phyloP scores from a whole-genome alignment of 2,329 filamentous ascomycete genomes.

The Calonectria pauciramosa region DNA sequence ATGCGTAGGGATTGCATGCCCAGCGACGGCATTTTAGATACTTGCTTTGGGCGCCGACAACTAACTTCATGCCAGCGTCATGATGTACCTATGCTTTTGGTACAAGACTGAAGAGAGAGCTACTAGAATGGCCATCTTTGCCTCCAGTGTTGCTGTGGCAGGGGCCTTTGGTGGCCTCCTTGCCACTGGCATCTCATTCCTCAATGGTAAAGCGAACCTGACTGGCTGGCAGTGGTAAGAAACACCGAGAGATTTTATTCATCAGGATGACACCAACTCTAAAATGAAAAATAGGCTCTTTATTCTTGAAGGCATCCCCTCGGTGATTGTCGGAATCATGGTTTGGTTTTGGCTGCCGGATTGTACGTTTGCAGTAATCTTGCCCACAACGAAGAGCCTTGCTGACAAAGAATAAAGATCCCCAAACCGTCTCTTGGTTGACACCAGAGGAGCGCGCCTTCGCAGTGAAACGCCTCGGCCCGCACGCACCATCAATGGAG shows the following conservation, averaged over 20 bases:
- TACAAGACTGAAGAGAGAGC: slow-evolving; percentile 4
- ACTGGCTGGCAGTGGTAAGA: not conserved
- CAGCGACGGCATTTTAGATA: no score
- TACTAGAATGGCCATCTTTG: not conserved
- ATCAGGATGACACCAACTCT: no score
- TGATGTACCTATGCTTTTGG: slow-evolving; percentile 6
- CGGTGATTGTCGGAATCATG: not conserved
- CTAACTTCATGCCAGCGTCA: not conserved
- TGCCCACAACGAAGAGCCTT: no score
- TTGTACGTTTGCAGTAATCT: no score
- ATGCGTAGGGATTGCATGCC: not conserved
- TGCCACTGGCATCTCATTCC: not conserved
- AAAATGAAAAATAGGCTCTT: not conserved
- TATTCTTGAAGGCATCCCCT: not conserved
- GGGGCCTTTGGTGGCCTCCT: not conserved
- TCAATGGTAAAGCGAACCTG: not conserved
- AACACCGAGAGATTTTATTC: not conserved
- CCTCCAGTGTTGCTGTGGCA: not conserved
- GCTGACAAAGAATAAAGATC: not conserved
- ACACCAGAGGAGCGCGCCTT: not conserved
- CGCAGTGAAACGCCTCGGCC: slow-evolving; percentile 32
- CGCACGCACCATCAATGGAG: slow-evolving; percentile 49
- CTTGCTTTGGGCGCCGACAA: not conserved
- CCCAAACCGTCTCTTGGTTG: not conserved
- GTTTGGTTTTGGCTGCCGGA: not conserved